Evolutionary conservation across 345 rosid genomes (phyloP), one percentile per base, ranked within the genome.

Genomic region (Gossypium thurberi): DNA sequence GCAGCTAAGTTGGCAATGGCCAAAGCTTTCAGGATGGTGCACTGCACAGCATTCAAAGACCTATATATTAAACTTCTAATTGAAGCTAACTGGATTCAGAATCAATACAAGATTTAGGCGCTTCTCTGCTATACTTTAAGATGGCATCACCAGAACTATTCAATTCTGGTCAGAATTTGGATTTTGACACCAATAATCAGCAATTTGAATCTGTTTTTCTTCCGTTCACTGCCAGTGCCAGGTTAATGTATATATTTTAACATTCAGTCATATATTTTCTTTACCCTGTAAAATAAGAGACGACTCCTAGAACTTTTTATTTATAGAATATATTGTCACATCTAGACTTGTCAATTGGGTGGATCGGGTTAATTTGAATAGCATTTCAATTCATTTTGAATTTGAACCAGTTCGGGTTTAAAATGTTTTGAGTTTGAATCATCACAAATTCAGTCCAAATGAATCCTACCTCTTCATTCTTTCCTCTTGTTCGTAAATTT

Each of bases 51-150:
- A 66, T 37, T 51, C 44, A 42, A 61, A 48, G 52, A 11, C 58
- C 75, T 60, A 8, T 2, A 2, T 50, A 13, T 50, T 33, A 33
- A 18, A 21, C 20, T 48, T 48, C 26, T 58, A n/a, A 13, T 14
- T 8, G 28, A 42, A 69, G 75, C 76, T 25, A 55, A 25, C 44
- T 4, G 62, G 62, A 72, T 60, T 44, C 15, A 25, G n/a, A 58
- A 58, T 25, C 17, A 58, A 58, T 1, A 21, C 61, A 56, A 58
- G 40, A 58, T 25, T 55, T 44, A 10, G 48, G 13, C 13, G 13
- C 11, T 8, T 44, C 48, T 44, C 48, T 55, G 5, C 21, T 23
- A 20, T 2, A 9, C 25, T 53, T 53, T 53, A 53, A 53, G 58
- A 55, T 20, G n/a, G 37, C 17, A 58, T 11, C 40, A 26, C 20